phyloP scores from a whole-genome alignment of 371 early-diverging fungal species.

The Zychaea mexicana region DNA sequence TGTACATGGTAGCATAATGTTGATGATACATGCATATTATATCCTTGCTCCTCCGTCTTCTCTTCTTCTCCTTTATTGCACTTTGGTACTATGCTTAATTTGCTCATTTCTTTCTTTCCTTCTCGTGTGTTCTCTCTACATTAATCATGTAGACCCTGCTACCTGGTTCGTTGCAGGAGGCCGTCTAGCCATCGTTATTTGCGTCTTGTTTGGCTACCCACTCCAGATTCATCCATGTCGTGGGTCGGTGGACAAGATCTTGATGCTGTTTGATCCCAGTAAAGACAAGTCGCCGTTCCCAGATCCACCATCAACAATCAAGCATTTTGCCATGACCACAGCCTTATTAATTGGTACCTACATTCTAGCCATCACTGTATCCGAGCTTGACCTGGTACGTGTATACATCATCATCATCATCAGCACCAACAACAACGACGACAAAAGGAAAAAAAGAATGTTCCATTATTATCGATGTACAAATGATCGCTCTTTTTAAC shows the following conservation, averaged over 20 bases:
- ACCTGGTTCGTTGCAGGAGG: constrained; percentile 82
- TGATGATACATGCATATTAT: too few relatives aligned
- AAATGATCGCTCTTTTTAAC: too few relatives aligned
- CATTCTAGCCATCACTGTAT: constrained; percentile 66
- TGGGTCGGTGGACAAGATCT: constrained; percentile 86
- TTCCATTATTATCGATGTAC: neutral
- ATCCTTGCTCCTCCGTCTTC: too few relatives aligned
- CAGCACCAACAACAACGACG: neutral
- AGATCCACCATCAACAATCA: constrained; percentile 23
- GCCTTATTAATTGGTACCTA: constrained; percentile 64
- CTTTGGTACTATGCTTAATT: neutral
- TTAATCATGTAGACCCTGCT: constrained; percentile 53
- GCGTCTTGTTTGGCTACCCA: constrained; percentile 95
- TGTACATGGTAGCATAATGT: too few relatives aligned
- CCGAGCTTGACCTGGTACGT: constrained; percentile 64
- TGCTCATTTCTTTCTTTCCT: neutral
- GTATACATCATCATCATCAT: neutral
- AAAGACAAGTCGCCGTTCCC: constrained; percentile 15
- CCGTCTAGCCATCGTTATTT: constrained; percentile 85
- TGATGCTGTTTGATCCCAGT: constrained; percentile 22
- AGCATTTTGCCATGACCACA: constrained; percentile 60
- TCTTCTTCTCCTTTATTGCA: too few relatives aligned
- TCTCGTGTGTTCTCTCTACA: neutral
- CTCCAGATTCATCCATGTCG: constrained; percentile 97
- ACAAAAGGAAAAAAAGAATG: neutral